Evolutionary conservation across 208 protist genomes (phyloP).

Genomic region (Crithidia sp.): DNA sequence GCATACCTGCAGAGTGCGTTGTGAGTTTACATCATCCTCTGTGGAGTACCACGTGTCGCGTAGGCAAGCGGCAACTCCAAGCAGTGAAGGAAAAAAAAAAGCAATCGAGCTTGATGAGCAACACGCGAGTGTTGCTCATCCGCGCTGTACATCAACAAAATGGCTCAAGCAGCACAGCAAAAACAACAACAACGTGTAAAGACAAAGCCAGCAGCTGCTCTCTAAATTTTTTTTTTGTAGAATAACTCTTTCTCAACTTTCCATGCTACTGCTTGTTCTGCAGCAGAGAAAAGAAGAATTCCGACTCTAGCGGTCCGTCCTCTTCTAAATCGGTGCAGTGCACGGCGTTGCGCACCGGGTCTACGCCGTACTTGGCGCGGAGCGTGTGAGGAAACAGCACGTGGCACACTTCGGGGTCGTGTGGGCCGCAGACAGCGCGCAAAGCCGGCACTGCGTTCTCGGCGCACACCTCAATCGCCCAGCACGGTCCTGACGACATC

Average conservation of each 20-base stretch:
- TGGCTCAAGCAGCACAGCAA: background rate
- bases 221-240: conserved; percentile 21
- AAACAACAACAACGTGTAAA: background rate
- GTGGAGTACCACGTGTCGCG: too few species aligned
- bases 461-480: conserved; percentile 89
- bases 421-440: conserved; percentile 89
- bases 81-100: background rate
- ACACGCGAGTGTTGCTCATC: background rate
- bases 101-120: background rate
- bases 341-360: conserved; percentile 90
- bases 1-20: background rate
- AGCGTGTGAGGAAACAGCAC: conserved; percentile 94
- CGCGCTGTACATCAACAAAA: conserved; percentile 15
- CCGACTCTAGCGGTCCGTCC: conserved; percentile 95
- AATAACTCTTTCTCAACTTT: background rate
- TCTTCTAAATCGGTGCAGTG: conserved; percentile 97
- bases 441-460: conserved; percentile 86
- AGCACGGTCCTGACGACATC: conserved; percentile 87
- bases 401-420: conserved; percentile 92
- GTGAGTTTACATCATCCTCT: background rate
- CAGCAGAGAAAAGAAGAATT: conserved; percentile 93
- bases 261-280: conserved; percentile 61
- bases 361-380: conserved; percentile 89
- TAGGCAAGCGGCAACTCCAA: background rate
- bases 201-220: background rate